Evolutionary conservation across 2,329 filamentous ascomycete species (phyloP), one percentile per base, ranked within the genome.

Genomic region (Ophiostoma tasmaniense): DNA sequence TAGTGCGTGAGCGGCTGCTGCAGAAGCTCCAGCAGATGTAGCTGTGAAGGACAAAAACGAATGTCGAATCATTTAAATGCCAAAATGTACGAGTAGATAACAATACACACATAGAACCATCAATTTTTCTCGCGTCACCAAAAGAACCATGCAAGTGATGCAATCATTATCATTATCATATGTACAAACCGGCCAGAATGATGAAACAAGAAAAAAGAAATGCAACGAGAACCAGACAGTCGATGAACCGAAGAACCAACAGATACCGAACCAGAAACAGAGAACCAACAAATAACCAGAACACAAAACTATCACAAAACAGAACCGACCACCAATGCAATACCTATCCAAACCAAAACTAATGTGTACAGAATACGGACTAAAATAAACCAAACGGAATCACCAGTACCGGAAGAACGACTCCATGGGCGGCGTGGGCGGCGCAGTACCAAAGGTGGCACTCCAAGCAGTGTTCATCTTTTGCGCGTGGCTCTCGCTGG

Each of bases 1-100:
- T 96, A 67, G 88, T 91, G 64, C 87, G 88, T 76, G 90, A 97
- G 74, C 88, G 89, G 78, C 89, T 97, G 77, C 79, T 97, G 75
- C 81, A 78, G 72, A 78, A 74, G 71, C 55, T 83, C 62, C 70
- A 68, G 13, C 64, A 71, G 68, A 74, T 10, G 10, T 30, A n/a
- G 28, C 35, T 28, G 25, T 30, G 14, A 22, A 59, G 52, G 35
- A 22, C n/a, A 3, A 64, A 64, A 64, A 62, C 20, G 28, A 62
- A 62, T 20, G 20, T 62, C 0, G 33, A 35, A 28, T 33, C 33
- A 62, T 62, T 30, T 33, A 65, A 30, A 65, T 65, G 64, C 14
- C 6, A 65, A 42, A 65, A 65, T 42, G 35, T 45, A 65, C 64
- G 35, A 65, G 35, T 65, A 65, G 35, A 45, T 65, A 45, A 65